Evolutionary conservation across 2,329 filamentous ascomycete genomes (phyloP), one percentile per base, ranked within the genome.

Genomic region (Dactylellina cionopaga): DNA sequence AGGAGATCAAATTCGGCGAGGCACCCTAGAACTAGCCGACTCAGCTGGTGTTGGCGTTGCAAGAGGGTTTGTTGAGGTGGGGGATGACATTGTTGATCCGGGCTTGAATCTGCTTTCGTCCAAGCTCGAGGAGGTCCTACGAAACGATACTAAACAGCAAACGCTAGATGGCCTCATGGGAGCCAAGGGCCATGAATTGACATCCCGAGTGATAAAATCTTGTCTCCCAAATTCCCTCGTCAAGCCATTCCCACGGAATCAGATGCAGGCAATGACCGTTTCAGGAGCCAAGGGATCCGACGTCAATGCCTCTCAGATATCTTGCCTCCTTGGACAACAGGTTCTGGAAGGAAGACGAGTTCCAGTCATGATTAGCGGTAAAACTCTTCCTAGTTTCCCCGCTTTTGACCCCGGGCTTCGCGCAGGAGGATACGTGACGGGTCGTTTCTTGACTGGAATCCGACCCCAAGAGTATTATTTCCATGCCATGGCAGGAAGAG

Each of bases 201-300:
- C 94, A 2, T 89, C 90, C 13, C 86, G 84, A 0, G 89, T 98
- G 44, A 96, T 93, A 7, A 84, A 84, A 47, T 86, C 87, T 1
- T 96, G 92, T 80, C 85, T 99, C 75, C 95, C 95, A 0, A 82
- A 83, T 17, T 92, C 91, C 41, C 86, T 99, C 25, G 88, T 91
- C 77, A 99, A 98, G 81, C 87, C 90, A 5, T 99, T 99, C 81
- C 95, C 95, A 0, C 90, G 90, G 79, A 99, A 99, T 79, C 94
- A 98, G 81, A 99, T 99, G 94, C 95, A 99, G 84, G 88, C 91
- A 75, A 99, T 99, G 95, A 99, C 95, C 19, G 90, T 90, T 11
- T 97, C 95, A 64, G 95, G 95, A 80, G 95, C 95, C 55, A 99
- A 99, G 83, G 95, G 95, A 79, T 90, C 88, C 60, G 84, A 87